Evolutionary conservation across 805 yeast species (phyloP).

Genomic region (Maudiozyma pseudohumilis): DNA sequence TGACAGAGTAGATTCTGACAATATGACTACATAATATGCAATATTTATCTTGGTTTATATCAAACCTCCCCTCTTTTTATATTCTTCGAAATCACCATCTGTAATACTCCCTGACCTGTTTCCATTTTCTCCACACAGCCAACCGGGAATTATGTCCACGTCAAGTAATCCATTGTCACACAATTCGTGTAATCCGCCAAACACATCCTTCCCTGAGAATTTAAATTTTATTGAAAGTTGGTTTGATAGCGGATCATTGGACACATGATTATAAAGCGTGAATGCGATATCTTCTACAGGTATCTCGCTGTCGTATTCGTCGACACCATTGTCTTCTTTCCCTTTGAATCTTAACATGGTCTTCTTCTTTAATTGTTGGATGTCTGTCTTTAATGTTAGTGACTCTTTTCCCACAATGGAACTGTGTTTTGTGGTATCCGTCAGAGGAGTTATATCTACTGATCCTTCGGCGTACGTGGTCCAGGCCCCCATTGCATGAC

Average conservation of each 20-base stretch:
- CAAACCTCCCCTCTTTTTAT: slow-evolving; percentile 14
- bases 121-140: slow-evolving; percentile 74
- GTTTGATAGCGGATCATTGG: slow-evolving; percentile 6
- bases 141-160: slow-evolving; percentile 53
- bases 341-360: neutral
- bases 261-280: slow-evolving; percentile 11
- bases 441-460: slow-evolving; percentile 58
- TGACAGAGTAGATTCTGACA: neutral
- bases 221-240: slow-evolving; percentile 23
- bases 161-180: slow-evolving; percentile 41
- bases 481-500: slow-evolving; percentile 63
- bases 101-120: slow-evolving; percentile 37
- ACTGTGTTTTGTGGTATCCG: slow-evolving; percentile 34
- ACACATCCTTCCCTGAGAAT: slow-evolving; percentile 59
- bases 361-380: neutral
- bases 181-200: slow-evolving; percentile 69
- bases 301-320: slow-evolving; percentile 37
- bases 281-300: slow-evolving; percentile 50
- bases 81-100: slow-evolving; percentile 29
- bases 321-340: neutral
- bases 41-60: slow-evolving; percentile 6
- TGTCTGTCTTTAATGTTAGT: neutral
- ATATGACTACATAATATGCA: too few species aligned
- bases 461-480: slow-evolving; percentile 57
- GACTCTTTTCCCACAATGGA: slow-evolving; percentile 22